These are phyloP conservation scores for Ustilago cynodontis DNA, from an alignment of 1,284 basidiomycete species.

Conservation along the genomic window DNA sequence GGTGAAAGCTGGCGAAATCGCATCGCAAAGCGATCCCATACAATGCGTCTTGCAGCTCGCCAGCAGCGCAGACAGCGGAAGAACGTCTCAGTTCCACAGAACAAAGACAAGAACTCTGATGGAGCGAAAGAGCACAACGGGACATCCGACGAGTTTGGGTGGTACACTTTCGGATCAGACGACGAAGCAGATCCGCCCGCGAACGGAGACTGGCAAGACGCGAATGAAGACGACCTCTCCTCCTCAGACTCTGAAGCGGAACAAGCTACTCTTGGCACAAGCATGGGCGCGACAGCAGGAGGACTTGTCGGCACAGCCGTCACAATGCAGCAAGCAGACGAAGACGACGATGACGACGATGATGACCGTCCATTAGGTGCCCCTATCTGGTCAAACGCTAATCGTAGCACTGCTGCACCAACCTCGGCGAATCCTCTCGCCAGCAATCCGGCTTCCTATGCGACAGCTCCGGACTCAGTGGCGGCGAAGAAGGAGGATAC, in stretches of 20 bases:
- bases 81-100: background rate
- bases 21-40: conserved; percentile 27
- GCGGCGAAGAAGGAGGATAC: conserved; percentile 28
- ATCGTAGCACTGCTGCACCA: conserved; percentile 5
- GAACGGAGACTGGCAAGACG: conserved; percentile 15
- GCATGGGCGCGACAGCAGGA: conserved; percentile 1
- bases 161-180: conserved; percentile 36
- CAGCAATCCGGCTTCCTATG: background rate
- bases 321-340: conserved; percentile 42
- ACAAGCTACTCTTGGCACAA: background rate
- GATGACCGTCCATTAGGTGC: conserved; percentile 50
- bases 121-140: background rate
- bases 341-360: conserved; percentile 51
- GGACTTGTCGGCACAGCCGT: conserved; percentile 30
- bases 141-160: conserved; percentile 20
- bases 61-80: conserved; percentile 20
- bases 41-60: conserved; percentile 17
- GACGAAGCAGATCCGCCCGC: conserved; percentile 12
- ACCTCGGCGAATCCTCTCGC: conserved; percentile 6
- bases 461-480: background rate
- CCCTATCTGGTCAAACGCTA: conserved; percentile 18
- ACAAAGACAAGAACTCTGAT: background rate
- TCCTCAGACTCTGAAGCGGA: conserved; percentile 33
- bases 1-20: conserved; percentile 34
- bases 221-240: conserved; percentile 12